These are phyloP conservation scores for Candida michaelii DNA, from an alignment of 805 yeast genomes.

Conservation along the genomic window DNA sequence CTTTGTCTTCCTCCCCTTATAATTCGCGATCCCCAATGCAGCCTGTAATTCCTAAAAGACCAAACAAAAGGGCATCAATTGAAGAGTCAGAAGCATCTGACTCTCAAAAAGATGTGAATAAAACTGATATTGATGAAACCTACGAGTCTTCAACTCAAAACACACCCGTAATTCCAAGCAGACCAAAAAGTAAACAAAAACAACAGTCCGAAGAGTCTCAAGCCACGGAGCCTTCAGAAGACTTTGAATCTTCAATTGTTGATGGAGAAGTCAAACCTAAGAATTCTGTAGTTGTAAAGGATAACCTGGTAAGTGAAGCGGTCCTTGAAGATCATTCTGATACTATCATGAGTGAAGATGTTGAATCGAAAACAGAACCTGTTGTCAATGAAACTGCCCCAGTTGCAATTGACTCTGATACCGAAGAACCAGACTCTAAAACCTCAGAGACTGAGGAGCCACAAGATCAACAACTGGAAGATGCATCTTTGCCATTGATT, in stretches of 20 bases:
- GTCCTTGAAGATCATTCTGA: no score
- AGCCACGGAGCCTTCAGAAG: not conserved
- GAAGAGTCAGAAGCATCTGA: conserved; percentile 3
- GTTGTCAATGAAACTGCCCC: no score
- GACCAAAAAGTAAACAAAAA: conserved; percentile 6
- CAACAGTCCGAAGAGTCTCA: conserved; percentile 1
- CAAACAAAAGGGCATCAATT: conserved; percentile 15
- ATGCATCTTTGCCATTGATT: conserved; percentile 13
- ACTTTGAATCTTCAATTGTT: no score
- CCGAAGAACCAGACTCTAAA: not conserved
- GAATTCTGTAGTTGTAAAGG: no score
- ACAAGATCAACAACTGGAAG: not conserved
- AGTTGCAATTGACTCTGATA: no score
- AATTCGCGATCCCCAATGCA: conserved; percentile 8
- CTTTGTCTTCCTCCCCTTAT: no score
- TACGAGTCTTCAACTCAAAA: not conserved
- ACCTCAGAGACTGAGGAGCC: not conserved
- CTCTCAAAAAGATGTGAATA: not conserved
- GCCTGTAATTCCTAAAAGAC: conserved; percentile 32
- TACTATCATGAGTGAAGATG: no score
- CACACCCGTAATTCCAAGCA: conserved; percentile 1
- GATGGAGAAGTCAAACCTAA: no score
- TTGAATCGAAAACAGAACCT: no score
- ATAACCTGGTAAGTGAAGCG: no score
- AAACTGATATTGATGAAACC: not conserved